These are phyloP conservation scores for Blastobotrys serpentis DNA, from an alignment of 1,139 yeast species.

Conservation along the genomic window DNA sequence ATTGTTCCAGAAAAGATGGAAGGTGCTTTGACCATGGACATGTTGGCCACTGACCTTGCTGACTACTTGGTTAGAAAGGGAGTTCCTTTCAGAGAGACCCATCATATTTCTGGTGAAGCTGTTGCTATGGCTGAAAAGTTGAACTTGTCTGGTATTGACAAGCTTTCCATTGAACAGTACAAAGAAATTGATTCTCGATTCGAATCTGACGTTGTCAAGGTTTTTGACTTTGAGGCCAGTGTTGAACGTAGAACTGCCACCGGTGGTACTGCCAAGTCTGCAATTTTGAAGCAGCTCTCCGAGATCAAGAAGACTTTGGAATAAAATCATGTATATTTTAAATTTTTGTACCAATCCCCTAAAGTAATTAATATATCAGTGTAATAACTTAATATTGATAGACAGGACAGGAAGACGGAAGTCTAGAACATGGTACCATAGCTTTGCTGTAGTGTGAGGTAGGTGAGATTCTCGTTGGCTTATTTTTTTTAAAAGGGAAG, in stretches of 20 bases:
- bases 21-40: conserved; percentile 92
- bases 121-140: conserved; percentile 85
- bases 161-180: conserved; percentile 74
- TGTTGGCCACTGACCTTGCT: conserved; percentile 98
- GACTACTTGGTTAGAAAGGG: conserved; percentile 97
- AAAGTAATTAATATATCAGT: too few relatives aligned
- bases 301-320: conserved; percentile 23
- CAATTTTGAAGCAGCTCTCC: conserved; percentile 74
- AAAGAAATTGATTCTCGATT: conserved; percentile 77
- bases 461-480: too few relatives aligned
- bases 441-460: too few relatives aligned
- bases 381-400: too few relatives aligned
- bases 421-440: too few relatives aligned
- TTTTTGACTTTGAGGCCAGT: conserved; percentile 86
- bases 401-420: too few relatives aligned
- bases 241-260: conserved; percentile 96
- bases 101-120: conserved; percentile 96
- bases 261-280: conserved; percentile 94
- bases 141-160: conserved; percentile 72
- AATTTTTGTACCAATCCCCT: neutral
- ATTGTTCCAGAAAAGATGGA: conserved; percentile 76
- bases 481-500: too few relatives aligned
- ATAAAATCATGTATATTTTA: neutral
- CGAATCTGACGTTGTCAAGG: conserved; percentile 72
- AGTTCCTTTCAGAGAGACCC: conserved; percentile 98